These are phyloP conservation scores for Cadophora malorum DNA, from an alignment of 2,329 filamentous ascomycete genomes.

Conservation along the genomic window DNA sequence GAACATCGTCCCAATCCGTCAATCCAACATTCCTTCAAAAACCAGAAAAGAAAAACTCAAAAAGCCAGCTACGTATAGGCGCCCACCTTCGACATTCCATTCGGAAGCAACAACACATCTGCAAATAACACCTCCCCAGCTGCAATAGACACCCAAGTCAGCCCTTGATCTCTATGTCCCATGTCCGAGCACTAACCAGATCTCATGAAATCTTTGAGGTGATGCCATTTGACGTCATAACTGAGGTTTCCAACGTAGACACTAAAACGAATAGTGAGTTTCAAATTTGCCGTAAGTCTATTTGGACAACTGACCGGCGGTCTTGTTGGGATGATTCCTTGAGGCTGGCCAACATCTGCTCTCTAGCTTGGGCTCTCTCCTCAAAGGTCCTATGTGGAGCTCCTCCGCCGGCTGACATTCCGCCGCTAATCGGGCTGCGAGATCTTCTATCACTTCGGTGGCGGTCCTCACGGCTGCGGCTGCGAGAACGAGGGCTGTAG, in stretches of 20 bases:
- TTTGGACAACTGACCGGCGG: constrained; percentile 62
- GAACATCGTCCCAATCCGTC: constrained; percentile 96
- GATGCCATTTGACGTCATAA: constrained; percentile 99
- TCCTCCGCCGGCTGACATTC: constrained; percentile 52
- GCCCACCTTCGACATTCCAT: constrained; percentile 99
- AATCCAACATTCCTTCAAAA: constrained; percentile 95
- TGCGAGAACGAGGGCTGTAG: constrained; percentile 80
- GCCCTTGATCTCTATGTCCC: constrained; percentile 49
- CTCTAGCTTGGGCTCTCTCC: constrained; percentile 81
- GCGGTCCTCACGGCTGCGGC: constrained; percentile 78
- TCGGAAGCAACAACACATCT: constrained; percentile 98
- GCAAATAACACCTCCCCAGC: constrained; percentile 99
- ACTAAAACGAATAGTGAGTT: constrained; percentile 29
- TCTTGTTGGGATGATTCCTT: constrained; percentile 97
- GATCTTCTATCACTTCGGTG: constrained; percentile 77
- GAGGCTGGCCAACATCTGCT: constrained; percentile 95
- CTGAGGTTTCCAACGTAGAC: constrained; percentile 99
- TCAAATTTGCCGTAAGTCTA: neutral
- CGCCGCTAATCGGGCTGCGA: constrained; percentile 74
- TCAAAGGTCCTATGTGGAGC: constrained; percentile 80
- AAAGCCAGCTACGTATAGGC: constrained; percentile 87
- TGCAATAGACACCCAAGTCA: constrained; percentile 52
- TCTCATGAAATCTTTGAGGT: constrained; percentile 99
- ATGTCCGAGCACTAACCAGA: constrained; percentile 73
- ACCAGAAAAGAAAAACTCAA: constrained; percentile 63